Conservation (phyloP, 2,329 filamentous ascomycete genomes). For the Aspergillus chevalieri region DNA sequence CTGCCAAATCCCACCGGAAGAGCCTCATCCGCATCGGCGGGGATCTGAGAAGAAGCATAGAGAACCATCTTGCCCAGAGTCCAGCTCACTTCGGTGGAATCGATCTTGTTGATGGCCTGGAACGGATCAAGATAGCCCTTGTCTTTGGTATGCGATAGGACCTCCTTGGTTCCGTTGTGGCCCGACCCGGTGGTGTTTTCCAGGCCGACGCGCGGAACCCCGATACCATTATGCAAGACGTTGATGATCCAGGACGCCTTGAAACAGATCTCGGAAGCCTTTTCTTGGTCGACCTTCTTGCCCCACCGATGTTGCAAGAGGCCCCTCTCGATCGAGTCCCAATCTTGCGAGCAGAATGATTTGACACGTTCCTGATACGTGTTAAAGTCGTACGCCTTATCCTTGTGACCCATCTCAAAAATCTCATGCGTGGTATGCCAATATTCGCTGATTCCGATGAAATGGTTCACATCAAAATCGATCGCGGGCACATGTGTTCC, state of each 20-base stretch:
- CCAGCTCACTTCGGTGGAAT: conserved; percentile 91
- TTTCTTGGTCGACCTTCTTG: conserved; percentile 65
- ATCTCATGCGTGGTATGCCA: conserved; percentile 98
- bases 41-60: conserved; percentile 84
- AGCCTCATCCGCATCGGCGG: conserved; percentile 52
- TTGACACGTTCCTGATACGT: conserved; percentile 81
- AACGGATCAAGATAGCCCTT: conserved; percentile 79
- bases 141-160: conserved; percentile 61
- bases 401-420: conserved; percentile 69
- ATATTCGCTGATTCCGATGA: conserved; percentile 95
- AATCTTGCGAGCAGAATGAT: conserved; percentile 78
- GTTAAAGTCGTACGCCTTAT: conserved; percentile 79
- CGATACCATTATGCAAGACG: conserved; percentile 90
- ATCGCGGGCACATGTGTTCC: conserved; percentile 91
- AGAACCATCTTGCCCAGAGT: conserved; percentile 94
- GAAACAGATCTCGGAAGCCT: conserved; percentile 85
- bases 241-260: conserved; percentile 98
- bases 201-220: conserved; percentile 76
- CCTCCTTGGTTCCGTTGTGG: conserved; percentile 67
- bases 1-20: conserved; percentile 88
- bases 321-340: conserved; percentile 66
- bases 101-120: conserved; percentile 86
- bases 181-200: conserved; percentile 54
- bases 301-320: conserved; percentile 64
- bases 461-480: conserved; percentile 95